phyloP scores from a whole-genome alignment of 768 basidiomycete species.

The Galerina marginata region DNA sequence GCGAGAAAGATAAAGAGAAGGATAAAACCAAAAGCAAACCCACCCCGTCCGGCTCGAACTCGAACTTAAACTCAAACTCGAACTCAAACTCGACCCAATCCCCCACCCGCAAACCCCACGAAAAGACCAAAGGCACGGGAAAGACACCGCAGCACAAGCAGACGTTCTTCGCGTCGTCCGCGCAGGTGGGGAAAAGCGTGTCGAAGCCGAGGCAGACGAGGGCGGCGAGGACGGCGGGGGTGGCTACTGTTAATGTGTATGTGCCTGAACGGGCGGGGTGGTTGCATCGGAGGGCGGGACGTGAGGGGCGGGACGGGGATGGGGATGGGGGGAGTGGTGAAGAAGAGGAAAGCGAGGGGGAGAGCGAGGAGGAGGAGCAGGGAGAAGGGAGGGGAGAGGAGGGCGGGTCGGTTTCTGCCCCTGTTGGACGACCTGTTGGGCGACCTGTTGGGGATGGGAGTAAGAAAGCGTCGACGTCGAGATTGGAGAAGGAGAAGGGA shows the following conservation, averaged over 20 bases:
- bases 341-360: not conserved
- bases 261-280: not conserved
- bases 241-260: not conserved
- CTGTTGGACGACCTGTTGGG: no score
- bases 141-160: not conserved
- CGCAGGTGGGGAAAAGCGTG: constrained; percentile 2
- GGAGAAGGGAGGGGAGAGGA: not conserved
- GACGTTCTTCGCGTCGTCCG: not conserved
- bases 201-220: constrained; percentile 10
- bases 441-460: no score
- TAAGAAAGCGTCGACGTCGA: no score
- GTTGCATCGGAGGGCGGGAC: not conserved
- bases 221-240: not conserved
- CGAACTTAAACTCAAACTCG: no score
- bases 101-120: no score
- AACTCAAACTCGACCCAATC: no score
- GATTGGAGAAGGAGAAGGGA: no score
- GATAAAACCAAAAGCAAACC: constrained; percentile 32
- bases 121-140: no score
- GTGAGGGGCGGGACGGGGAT: not conserved
- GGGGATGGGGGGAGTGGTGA: not conserved
- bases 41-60: no score
- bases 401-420: no score
- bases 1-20: not conserved
- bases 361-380: not conserved